Evolutionary conservation across 2,329 filamentous ascomycete genomes (phyloP).

Genomic region (Ceratocystis alfenasii): DNA sequence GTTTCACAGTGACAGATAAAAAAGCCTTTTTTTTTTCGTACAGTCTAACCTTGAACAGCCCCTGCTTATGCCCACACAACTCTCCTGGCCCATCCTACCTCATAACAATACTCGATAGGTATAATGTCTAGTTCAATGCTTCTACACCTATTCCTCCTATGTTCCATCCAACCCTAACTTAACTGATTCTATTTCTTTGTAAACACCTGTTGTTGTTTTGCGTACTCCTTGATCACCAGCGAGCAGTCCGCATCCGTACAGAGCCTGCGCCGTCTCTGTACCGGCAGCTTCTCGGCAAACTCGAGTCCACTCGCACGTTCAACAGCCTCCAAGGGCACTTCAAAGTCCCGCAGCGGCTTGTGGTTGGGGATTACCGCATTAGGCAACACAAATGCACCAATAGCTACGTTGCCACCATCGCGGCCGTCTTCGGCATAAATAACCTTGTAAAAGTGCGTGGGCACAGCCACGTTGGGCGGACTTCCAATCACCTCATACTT

Average conservation of each 20-base stretch:
- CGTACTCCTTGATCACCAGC: conserved; percentile 70
- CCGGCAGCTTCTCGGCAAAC: conserved; percentile 70
- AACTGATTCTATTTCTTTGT: conserved; percentile 29
- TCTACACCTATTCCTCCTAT: background rate
- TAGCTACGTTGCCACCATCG: conserved; percentile 59
- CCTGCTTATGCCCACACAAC: background rate
- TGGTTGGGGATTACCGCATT: conserved; percentile 80
- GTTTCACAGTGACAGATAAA: no score
- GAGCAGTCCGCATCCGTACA: conserved; percentile 81
- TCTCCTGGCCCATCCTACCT: background rate
- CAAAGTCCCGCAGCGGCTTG: conserved; percentile 81
- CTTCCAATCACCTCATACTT: conserved; percentile 90
- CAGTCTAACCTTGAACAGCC: background rate
- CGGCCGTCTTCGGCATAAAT: conserved; percentile 84
- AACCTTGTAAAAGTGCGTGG: conserved; percentile 98
- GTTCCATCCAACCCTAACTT: background rate
- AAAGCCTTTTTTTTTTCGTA: no score
- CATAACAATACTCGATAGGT: conserved; percentile 6
- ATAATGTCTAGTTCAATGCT: conserved; percentile 1
- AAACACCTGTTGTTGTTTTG: conserved; percentile 48
- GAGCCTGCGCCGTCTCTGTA: conserved; percentile 60
- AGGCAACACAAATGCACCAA: conserved; percentile 89
- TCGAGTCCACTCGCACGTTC: conserved; percentile 87
- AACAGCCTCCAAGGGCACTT: conserved; percentile 84
- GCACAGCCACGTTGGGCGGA: conserved; percentile 87